Evolutionary conservation across 352 stramenopile species (phyloP), one percentile per base, ranked within the genome.

Genomic region (Phytophthora megakarya): DNA sequence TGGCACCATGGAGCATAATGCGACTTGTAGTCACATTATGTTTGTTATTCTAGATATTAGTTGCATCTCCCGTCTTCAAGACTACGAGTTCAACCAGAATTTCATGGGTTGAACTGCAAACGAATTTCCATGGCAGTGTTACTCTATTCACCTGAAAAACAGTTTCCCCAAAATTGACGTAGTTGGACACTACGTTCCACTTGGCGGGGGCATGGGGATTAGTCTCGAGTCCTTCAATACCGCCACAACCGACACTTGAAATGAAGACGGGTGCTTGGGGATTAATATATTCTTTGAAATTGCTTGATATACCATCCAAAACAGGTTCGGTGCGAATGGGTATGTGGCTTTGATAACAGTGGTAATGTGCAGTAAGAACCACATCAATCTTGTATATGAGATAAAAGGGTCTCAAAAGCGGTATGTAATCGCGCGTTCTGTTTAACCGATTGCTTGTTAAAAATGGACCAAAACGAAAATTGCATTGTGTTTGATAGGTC

Each of bases 341-440:
- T 3, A 54, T 42, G 11, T 75, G 60, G n/a, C 72, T 64, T 45
- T 77, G 56, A 48, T 75, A 75, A 28, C 46, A 78, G 46, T 80
- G 74, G 19, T 73, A 46, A 47, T 83, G 74, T 13, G 64, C 68
- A 2, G 67, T 61, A n/a, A 77, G 21, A 23, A 79, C 69, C 6
- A 78, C 65, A 25, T 79, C 75, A 18, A 83, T 68, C 5, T 49
- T 53, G 62, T 78, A 82, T 44, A 80, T 77, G 23, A 80, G 56
- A 45, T n/a, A 80, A 80, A n/a, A 83, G 69, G 23, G 58, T 61
- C 40, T 83, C 74, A 32, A 83, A 83, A 6, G 74, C 67, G 3
- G 48, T 22, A 35, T 84, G 72, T 25, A 95, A 30, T 7, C 63
- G 37, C 5, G 59, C 63, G n/a, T 53, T 64, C 49, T 88, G 76